Evolutionary conservation across 2,329 filamentous ascomycete species (phyloP).

Genomic region (Beauveria brongniartii): DNA sequence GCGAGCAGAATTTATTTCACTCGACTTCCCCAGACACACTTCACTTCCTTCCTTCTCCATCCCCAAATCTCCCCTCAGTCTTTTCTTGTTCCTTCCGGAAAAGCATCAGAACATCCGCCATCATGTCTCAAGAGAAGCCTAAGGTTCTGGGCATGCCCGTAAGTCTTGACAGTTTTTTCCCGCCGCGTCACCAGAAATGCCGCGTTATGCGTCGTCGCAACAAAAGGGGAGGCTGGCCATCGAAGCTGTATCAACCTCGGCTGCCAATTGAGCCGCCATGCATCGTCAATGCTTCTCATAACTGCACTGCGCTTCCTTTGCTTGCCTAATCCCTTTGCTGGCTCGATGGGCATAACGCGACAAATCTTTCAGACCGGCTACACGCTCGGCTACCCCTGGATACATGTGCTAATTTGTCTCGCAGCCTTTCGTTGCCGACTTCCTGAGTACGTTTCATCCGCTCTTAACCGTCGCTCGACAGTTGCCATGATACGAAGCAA

Average conservation of each 20-base stretch:
- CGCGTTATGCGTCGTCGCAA: constrained; percentile 20
- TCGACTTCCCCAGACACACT: constrained; percentile 27
- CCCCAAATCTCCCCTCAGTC: constrained; percentile 55
- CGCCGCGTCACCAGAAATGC: constrained; percentile 18
- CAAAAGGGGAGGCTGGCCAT: background rate
- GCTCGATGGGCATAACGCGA: background rate
- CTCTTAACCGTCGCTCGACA: background rate
- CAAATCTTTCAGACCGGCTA: constrained; percentile 11
- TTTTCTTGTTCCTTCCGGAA: constrained; percentile 40
- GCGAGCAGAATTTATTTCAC: constrained; percentile 37
- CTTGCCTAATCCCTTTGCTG: background rate
- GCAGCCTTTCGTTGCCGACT: constrained; percentile 93
- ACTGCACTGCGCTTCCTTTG: background rate
- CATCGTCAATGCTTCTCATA: background rate
- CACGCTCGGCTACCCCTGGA: constrained; percentile 2
- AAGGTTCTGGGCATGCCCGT: constrained; percentile 62
- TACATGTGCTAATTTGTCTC: constrained; percentile 26
- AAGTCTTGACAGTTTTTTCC: constrained; percentile 29
- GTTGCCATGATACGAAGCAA: background rate
- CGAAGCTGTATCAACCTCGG: constrained; percentile 1
- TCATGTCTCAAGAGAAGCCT: constrained; percentile 48
- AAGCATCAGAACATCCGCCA: constrained; percentile 32
- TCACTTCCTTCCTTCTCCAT: constrained; percentile 34
- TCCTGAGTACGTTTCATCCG: constrained; percentile 75
- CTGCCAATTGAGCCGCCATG: constrained; percentile 16